phyloP scores from a whole-genome alignment of 1,139 yeast genomes.

The Saccharomycopsis hybrid region DNA sequence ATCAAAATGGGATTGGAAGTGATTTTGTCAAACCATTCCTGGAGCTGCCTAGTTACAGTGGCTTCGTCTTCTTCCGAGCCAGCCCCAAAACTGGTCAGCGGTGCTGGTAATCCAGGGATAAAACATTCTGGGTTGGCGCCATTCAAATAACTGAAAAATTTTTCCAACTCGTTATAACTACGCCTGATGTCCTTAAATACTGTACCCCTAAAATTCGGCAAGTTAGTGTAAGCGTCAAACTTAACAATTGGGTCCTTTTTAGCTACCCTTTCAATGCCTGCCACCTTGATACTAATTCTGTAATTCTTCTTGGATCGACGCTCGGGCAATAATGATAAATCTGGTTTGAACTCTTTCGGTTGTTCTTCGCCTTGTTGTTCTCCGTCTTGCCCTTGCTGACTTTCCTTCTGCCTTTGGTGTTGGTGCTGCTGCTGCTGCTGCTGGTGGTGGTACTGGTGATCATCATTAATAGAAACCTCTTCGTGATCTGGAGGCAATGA shows the following conservation, averaged over 20 bases:
- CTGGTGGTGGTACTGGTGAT: too few relatives aligned
- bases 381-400: too few relatives aligned
- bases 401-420: too few relatives aligned
- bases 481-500: too few relatives aligned
- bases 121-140: slow-evolving; percentile 86
- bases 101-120: slow-evolving; percentile 79
- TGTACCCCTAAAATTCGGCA: slow-evolving; percentile 72
- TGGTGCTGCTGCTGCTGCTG: too few relatives aligned
- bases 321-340: slow-evolving; percentile 23
- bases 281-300: slow-evolving; percentile 35
- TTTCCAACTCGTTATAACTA: slow-evolving; percentile 69
- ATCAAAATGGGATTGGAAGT: slow-evolving; percentile 69
- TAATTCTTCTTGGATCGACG: slow-evolving; percentile 24
- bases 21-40: slow-evolving; percentile 80
- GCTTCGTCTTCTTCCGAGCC: slow-evolving; percentile 77
- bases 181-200: slow-evolving; percentile 71
- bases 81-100: slow-evolving; percentile 70
- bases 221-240: slow-evolving; percentile 47
- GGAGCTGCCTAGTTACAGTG: slow-evolving; percentile 55
- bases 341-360: slow-evolving; percentile 9
- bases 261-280: slow-evolving; percentile 43
- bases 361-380: not conserved
- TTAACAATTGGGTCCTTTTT: slow-evolving; percentile 44
- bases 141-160: slow-evolving; percentile 70
- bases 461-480: not conserved